Conservation (phyloP, 129 eudicot genomes). For the Cynara cardunculus region DNA sequence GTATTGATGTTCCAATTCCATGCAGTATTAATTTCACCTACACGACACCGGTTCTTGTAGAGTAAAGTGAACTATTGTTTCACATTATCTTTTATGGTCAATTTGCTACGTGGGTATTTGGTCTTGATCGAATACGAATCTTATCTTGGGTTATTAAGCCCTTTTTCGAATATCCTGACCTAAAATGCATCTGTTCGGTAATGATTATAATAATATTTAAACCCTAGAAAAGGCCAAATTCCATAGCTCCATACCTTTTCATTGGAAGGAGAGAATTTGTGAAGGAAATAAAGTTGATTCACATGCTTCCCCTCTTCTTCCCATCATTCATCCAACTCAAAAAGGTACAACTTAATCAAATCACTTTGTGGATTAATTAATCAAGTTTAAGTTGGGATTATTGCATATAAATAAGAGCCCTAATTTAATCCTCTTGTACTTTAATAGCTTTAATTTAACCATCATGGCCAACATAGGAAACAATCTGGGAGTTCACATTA, state of each 20-base stretch:
- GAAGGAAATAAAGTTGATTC: conserved; percentile 20
- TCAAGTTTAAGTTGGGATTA: conserved; percentile 10
- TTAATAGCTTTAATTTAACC: not conserved
- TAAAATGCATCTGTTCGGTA: not conserved
- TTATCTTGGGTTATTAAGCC: not conserved
- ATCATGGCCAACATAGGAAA: conserved; percentile 5
- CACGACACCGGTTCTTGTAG: not conserved
- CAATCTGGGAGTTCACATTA: not conserved
- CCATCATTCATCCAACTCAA: conserved; percentile 43
- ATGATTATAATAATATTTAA: not conserved
- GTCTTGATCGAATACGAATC: not conserved
- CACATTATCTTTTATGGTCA: not conserved
- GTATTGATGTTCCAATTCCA: not conserved
- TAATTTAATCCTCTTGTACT: conserved; percentile 11
- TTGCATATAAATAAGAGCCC: conserved; percentile 36
- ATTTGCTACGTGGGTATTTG: not conserved
- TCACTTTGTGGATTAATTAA: conserved; percentile 22
- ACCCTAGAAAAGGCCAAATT: conserved; percentile 34
- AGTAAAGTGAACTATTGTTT: not conserved
- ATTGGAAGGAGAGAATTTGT: conserved; percentile 25
- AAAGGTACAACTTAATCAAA: conserved; percentile 23
- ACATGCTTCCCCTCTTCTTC: conserved; percentile 42
- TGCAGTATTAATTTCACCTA: not conserved
- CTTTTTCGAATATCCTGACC: not conserved
- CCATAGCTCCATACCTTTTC: conserved; percentile 26